Percentiles rank a stretch among this genome's conserved stretches.
These are phyloP conservation scores for Ascochyta pisi DNA, from an alignment of 2,329 filamentous ascomycete genomes.

Conservation along the genomic window DNA sequence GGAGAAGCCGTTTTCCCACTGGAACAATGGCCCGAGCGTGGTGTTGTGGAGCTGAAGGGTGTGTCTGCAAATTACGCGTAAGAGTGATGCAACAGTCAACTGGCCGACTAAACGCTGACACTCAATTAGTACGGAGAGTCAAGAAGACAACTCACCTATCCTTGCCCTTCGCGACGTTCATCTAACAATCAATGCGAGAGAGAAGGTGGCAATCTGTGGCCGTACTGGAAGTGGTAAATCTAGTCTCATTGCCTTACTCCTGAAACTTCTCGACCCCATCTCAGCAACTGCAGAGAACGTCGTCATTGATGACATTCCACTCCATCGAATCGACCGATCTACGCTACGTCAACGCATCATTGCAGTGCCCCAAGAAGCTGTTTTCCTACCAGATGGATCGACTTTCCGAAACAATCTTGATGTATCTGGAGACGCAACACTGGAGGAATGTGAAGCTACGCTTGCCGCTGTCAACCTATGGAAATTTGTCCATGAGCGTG, in stretches of 20 bases:
- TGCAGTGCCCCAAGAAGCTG: slow-evolving; percentile 57
- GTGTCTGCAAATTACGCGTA: slow-evolving; percentile 42
- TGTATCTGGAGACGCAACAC: slow-evolving; percentile 40
- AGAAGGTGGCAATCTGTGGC: slow-evolving; percentile 58
- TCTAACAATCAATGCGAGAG: slow-evolving; percentile 53
- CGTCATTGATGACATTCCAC: slow-evolving; percentile 14
- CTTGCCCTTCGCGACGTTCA: slow-evolving; percentile 39
- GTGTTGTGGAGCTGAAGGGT: slow-evolving; percentile 46
- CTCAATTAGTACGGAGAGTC: too few species aligned
- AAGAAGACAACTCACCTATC: not conserved
- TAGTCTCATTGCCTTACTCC: slow-evolving; percentile 14
- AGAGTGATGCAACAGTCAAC: not conserved
- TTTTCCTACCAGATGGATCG: slow-evolving; percentile 51
- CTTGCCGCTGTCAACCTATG: slow-evolving; percentile 54
- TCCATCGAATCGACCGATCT: slow-evolving; percentile 12
- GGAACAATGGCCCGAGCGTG: slow-evolving; percentile 32
- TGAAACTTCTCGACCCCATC: slow-evolving; percentile 19
- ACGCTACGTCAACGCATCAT: slow-evolving; percentile 41
- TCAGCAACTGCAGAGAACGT: slow-evolving; percentile 4
- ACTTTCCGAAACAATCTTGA: slow-evolving; percentile 56
- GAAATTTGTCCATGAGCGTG: slow-evolving; percentile 34
- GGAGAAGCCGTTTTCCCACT: slow-evolving; percentile 23
- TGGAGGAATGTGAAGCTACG: slow-evolving; percentile 45
- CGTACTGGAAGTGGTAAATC: slow-evolving; percentile 55
- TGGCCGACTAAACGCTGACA: too few species aligned